Evolutionary conservation across 768 basidiomycete genomes (phyloP), one percentile per base, ranked within the genome.

Genomic region (Daedaleopsis nitida): DNA sequence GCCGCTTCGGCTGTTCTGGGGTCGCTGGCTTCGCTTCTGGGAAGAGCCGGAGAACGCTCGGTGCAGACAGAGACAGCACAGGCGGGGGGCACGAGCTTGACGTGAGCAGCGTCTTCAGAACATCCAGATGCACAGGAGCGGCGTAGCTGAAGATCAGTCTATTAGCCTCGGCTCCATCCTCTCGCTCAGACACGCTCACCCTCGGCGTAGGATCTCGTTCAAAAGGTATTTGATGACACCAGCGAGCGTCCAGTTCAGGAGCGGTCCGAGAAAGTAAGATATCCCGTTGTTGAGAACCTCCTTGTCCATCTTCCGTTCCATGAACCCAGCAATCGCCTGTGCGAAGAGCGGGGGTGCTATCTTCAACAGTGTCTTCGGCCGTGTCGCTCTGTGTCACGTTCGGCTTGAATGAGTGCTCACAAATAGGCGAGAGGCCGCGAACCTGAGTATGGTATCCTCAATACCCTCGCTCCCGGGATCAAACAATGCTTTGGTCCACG

Each of bases 401-500:
- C n/a, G 44, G 47, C 24, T 34, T 10, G 9, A 32, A 45, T 10
- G 44, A 1, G 11, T 34, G 34, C 44, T 35, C 14, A 11, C 34
- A 5, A n/a, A 11, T 10, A 54, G n/a, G 21, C 12, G 17, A 6
- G 24, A 21, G 24, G 10, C 44, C 48, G 9, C 59, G 16, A 52
- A 76, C 73, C 76, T 66, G n/a, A 78, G 65, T 19, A 91, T 89
- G 14, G 82, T 86, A 66, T 94, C 92, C 65, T 93, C 92, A 27
- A 94, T 92, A 1, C 92, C 92, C 70, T 93, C 92, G 64, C 84
- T 91, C 60, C 77, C 76, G 52, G 77, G 85, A 69, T 92, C 90
- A 70, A 93, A 93, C 27, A 94, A 76, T 0, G 89, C 87, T 68
- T 91, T 92, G 65, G 81, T 85, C 92, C 92, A 94, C 10, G 78